These are phyloP conservation scores for Isatis lusitanica DNA, from an alignment of 441 rosid genomes.

Conservation along the genomic window DNA sequence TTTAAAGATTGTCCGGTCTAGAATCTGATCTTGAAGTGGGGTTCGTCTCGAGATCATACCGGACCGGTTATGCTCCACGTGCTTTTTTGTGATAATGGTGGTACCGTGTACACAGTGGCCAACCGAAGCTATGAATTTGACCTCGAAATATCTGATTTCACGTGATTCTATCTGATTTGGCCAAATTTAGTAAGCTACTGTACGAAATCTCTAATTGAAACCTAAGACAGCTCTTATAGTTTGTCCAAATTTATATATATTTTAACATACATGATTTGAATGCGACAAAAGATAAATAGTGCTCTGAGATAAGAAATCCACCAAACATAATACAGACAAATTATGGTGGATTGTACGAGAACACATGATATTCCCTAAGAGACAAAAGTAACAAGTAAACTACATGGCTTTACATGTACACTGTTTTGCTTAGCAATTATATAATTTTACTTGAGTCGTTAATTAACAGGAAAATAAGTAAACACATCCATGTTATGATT, in stretches of 20 bases:
- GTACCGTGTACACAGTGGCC: conserved; percentile 24
- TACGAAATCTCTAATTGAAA: conserved; percentile 21
- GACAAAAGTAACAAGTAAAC: neutral
- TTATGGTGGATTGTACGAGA: conserved; percentile 28
- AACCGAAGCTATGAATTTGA: conserved; percentile 19
- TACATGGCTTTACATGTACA: neutral
- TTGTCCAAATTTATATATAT: conserved; percentile 9
- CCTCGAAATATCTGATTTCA: conserved; percentile 24
- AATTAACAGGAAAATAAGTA: neutral
- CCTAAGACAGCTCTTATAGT: conserved; percentile 29
- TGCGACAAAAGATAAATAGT: conserved; percentile 1
- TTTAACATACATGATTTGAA: neutral
- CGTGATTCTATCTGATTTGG: conserved; percentile 30
- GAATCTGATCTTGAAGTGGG: conserved; percentile 34
- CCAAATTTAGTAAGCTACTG: conserved; percentile 30
- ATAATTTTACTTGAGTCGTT: neutral
- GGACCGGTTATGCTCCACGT: conserved; percentile 31
- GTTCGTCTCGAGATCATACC: conserved; percentile 14
- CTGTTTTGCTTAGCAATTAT: neutral
- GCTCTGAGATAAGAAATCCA: conserved; percentile 1
- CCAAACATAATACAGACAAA: conserved; percentile 35
- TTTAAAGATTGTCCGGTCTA: conserved; percentile 35
- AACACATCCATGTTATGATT: neutral
- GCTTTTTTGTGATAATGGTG: neutral
- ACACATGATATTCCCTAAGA: neutral